Base-by-base conservation (phyloP, 352 stramenopile genomes). In the Phytophthora foliorum region DNA sequence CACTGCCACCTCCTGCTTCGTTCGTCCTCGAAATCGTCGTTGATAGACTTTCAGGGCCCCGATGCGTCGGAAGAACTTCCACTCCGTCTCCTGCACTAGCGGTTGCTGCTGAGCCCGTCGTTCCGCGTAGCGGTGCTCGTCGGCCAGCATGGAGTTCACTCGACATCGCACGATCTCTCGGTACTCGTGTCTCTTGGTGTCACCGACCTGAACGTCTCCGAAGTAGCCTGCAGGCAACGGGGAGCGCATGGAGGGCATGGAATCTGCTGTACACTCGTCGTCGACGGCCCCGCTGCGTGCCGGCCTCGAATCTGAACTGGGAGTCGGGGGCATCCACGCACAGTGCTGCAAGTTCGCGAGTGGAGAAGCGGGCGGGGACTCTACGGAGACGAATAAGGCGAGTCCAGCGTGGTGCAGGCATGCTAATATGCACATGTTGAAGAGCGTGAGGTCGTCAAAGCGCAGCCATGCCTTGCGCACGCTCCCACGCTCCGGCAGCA, bases 21-120 rank as follows among this genome's bases (percentile, higher is more conserved):
- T 63, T 17, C 53, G 52, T 13, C 65, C 65, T 6, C 64, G 64
- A 46, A 60, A 52, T 19, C 75, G 55, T 19, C 73, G 74, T 38
- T 70, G 59, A 49, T 78, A 86, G 17, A 89, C 67, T 39, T 78
- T 74, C 11, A 89, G 59, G 14, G 77, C 55, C 4, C 77, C 57
- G 3, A 84, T 71, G 21, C 69, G 61, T 14, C 65, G 64, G 19
- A 83, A 74, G 25, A 80, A 61, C 57, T 80, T 80, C 82, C 82
- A 91, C 49, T 88, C 75, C 13, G 38, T 51, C 16, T 52, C 22
- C 44, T 85, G 74, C 19, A 86, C 57, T 11, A 67, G n/a, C 7
- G 68, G 71, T 11, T 75, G 63, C 19, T 79, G 57, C 16, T 66
- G 67, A 13, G 54, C 62, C 14, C 55, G 60, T 39, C 64, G 62